phyloP scores from a whole-genome alignment of 192 early-diverging fungal genomes.

The Dissophora ornata region DNA sequence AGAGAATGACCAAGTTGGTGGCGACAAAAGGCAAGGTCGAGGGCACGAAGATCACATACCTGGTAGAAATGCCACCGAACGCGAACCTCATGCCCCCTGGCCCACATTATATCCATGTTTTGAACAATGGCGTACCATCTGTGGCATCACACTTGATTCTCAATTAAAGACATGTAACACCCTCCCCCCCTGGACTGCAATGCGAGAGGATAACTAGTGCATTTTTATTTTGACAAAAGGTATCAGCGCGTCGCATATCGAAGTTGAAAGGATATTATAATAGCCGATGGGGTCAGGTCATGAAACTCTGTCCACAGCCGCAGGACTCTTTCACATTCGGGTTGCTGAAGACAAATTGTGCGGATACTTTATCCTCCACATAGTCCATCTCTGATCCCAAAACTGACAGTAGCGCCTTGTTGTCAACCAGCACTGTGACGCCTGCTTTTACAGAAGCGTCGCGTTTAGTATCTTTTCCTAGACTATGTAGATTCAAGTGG shows the following conservation, averaged over 20 bases:
- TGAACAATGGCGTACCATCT: slow-evolving; percentile 62
- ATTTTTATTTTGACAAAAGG: not conserved
- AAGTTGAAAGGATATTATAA: no score
- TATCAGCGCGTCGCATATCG: not conserved
- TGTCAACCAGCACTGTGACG: slow-evolving; percentile 93
- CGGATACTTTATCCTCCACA: slow-evolving; percentile 87
- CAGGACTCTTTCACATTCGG: slow-evolving; percentile 96
- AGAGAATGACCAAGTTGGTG: slow-evolving; percentile 59
- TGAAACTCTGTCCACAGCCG: slow-evolving; percentile 93
- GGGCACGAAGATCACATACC: slow-evolving; percentile 30
- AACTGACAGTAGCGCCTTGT: slow-evolving; percentile 93
- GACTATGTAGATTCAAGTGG: no score
- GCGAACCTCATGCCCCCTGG: slow-evolving; percentile 66
- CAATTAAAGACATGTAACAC: slow-evolving; percentile 14
- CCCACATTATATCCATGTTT: slow-evolving; percentile 59
- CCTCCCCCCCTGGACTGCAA: not conserved
- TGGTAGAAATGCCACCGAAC: slow-evolving; percentile 60
- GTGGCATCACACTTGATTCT: slow-evolving; percentile 33
- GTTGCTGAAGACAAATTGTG: slow-evolving; percentile 95
- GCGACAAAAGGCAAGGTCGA: slow-evolving; percentile 1
- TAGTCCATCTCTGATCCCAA: slow-evolving; percentile 98
- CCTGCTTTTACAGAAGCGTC: no score
- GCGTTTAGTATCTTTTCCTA: no score
- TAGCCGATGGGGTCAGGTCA: slow-evolving; percentile 64
- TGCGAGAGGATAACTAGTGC: not conserved